Conservation (phyloP, 768 basidiomycete genomes). For the Leccinum disarticulatum region DNA sequence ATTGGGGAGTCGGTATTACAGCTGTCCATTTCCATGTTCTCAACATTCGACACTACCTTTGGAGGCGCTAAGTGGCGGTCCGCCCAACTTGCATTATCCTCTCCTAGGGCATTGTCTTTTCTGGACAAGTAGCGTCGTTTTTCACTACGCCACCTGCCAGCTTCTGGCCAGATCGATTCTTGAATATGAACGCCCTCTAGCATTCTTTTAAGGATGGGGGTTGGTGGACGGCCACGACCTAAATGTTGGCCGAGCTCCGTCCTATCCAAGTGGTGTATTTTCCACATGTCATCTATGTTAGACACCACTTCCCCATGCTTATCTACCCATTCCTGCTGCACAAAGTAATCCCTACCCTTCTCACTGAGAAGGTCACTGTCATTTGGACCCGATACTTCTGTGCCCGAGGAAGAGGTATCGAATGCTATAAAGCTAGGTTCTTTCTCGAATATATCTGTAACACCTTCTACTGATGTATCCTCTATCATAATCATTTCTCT, state of each 20-base stretch:
- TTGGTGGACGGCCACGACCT: neutral
- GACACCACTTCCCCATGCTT: neutral
- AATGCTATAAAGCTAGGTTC: neutral
- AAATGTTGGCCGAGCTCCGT: neutral
- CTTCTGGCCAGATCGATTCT: neutral
- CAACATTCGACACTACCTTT: neutral
- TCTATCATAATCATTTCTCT: no score
- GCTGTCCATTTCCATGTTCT: neutral
- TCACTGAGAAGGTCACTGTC: neutral
- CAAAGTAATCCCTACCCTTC: neutral
- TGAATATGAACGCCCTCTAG: neutral
- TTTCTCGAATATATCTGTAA: no score
- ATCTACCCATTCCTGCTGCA: neutral
- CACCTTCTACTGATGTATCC: no score
- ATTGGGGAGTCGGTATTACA: neutral
- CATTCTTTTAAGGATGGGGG: conserved; percentile 2
- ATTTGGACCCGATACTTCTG: fast-evolving
- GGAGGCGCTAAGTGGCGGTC: neutral
- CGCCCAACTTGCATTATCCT: neutral
- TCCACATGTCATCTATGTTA: neutral
- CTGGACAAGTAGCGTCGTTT: neutral
- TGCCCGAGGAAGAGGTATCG: neutral
- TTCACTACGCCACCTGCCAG: neutral
- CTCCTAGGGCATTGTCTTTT: neutral
- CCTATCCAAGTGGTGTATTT: neutral